Evolutionary conservation across 2,329 filamentous ascomycete species (phyloP).

Genomic region (Fusarium sp.): DNA sequence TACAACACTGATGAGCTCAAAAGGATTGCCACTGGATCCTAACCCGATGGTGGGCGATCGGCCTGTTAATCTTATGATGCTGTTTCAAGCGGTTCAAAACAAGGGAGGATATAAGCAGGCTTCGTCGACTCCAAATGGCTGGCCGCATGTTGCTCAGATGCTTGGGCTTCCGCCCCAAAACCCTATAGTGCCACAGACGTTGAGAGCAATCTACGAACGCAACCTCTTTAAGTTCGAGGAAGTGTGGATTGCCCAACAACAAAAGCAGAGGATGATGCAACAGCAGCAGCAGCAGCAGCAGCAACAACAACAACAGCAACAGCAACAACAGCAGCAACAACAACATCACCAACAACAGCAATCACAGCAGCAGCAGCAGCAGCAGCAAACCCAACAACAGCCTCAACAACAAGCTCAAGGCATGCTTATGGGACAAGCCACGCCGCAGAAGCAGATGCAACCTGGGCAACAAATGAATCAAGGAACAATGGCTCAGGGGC

Average conservation of each 20-base stretch:
- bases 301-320: slow-evolving; percentile 55
- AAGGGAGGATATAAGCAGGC: slow-evolving; percentile 85
- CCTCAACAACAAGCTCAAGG: slow-evolving; percentile 56
- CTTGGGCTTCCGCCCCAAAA: slow-evolving; percentile 74
- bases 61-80: slow-evolving; percentile 77
- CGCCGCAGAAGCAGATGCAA: slow-evolving; percentile 55
- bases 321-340: slow-evolving; percentile 54
- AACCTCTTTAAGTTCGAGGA: slow-evolving; percentile 85
- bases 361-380: background rate
- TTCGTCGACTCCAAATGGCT: slow-evolving; percentile 75
- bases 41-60: slow-evolving; percentile 81
- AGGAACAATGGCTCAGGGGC: slow-evolving; percentile 55
- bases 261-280: slow-evolving; percentile 66
- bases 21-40: slow-evolving; percentile 78
- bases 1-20: slow-evolving; percentile 80
- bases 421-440: slow-evolving; percentile 45
- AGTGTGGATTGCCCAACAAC: slow-evolving; percentile 70
- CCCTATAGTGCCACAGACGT: slow-evolving; percentile 75
- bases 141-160: slow-evolving; percentile 77
- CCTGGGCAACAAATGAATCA: slow-evolving; percentile 50
- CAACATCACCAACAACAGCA: slow-evolving; percentile 51
- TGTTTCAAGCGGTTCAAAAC: slow-evolving; percentile 80
- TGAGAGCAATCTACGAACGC: slow-evolving; percentile 80
- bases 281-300: slow-evolving; percentile 60
- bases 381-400: slow-evolving; percentile 43